Conservation (phyloP, 202 grass and related monocot genomes). For the Brachypodium distachyon region DNA sequence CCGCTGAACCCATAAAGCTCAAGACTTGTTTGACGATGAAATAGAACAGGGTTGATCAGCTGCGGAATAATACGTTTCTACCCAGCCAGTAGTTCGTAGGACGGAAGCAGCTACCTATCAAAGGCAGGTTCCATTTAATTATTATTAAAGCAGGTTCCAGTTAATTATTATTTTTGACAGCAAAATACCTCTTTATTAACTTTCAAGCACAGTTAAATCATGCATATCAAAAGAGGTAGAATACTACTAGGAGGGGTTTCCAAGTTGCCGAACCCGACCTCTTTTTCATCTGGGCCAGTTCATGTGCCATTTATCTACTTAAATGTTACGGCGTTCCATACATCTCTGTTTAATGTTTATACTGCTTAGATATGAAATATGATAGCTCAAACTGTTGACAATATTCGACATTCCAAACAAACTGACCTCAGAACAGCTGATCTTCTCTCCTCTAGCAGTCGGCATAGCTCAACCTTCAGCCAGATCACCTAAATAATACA, state of each 20-base stretch:
- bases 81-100: neutral
- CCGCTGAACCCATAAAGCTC: neutral
- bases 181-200: too few species aligned
- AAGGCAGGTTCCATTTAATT: neutral
- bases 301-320: neutral
- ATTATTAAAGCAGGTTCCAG: too few species aligned
- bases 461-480: conserved; percentile 90
- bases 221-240: too few species aligned
- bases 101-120: neutral
- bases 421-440: conserved; percentile 80
- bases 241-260: too few species aligned
- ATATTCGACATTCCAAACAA: conserved; percentile 24
- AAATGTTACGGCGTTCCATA: neutral
- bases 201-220: too few species aligned
- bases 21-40: neutral
- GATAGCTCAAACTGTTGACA: neutral
- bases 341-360: neutral
- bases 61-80: neutral
- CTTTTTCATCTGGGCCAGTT: too few species aligned
- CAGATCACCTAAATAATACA: conserved; percentile 57
- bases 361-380: neutral
- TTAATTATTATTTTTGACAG: too few species aligned
- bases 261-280: too few species aligned
- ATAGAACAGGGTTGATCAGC: neutral
- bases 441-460: conserved; percentile 88